Evolutionary conservation across 1,284 basidiomycete species (phyloP), one percentile per base, ranked within the genome.

Genomic region (Ganoderma multipileum): DNA sequence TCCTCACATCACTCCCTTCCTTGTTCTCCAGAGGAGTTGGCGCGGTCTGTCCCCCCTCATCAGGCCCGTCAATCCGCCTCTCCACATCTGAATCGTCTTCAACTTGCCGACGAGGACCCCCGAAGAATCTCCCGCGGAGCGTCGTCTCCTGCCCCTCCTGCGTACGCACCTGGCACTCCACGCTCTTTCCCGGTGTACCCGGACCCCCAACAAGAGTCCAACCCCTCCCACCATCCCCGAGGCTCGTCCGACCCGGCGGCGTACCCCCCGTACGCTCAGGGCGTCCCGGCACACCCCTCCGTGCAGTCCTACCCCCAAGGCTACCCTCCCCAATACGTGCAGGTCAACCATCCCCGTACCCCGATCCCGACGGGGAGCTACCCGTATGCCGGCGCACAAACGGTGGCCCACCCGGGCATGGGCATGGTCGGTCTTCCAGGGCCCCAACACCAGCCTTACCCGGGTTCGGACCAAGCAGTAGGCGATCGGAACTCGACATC

Each of bases 401-500:
- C 72, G 8, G 69, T 72, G 54, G 70, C 61, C 33, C 57, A 72
- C 63, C 69, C 68, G 2, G 73, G 75, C 33, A 69, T 71, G 39
- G 38, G 58, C 58, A 39, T 42, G 58, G 58, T 60, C 23, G 58
- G 58, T 8, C 58, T 39, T 28, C 58, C 58, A 39, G 66, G 65
- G 18, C 65, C 74, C 61, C 71, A 71, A 23, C 70, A 71, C 55
- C 71, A 68, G 63, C 73, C 66, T 44, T 73, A 70, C 41, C 68
- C 55, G 28, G 71, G 58, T 60, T 72, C 64, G 38, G 77, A 77
- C 14, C 33, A 73, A 52, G 63, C 73, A n/a, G 55, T 70, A 59
- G 52, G 72, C 52, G 78, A 79, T 64, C 72, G 75, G 66, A 68
- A 73, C 26, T 72, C 79, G 18, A 73, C 81, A 30, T 77, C 86